Evolutionary conservation across 148 eudicot species (phyloP).

Genomic region (Persicaria maculosa): DNA sequence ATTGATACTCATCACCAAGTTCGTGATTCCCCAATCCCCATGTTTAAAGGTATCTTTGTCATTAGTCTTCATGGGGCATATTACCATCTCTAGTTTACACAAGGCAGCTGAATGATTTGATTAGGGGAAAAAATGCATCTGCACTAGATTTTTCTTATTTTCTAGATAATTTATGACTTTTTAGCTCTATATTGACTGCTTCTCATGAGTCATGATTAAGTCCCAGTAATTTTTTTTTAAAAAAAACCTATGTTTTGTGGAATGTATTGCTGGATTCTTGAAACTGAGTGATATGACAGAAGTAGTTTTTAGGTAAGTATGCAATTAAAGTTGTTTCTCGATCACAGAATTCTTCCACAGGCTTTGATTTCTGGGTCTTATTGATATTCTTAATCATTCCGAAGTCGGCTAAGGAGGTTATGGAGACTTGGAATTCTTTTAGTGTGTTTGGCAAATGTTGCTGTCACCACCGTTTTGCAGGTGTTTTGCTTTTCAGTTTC

Average conservation of each 20-base stretch:
- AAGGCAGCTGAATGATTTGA: not conserved
- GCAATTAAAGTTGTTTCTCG: not conserved
- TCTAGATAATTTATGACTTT: conserved; percentile 2
- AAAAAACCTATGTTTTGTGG: not conserved
- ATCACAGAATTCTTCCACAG: not conserved
- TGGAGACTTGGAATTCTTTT: not conserved
- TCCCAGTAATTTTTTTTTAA: not conserved
- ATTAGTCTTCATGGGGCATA: not conserved
- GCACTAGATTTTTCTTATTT: not conserved
- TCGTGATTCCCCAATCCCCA: too few species aligned
- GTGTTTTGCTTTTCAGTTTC: not conserved
- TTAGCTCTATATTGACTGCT: not conserved
- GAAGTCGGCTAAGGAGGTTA: not conserved
- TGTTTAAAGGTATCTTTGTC: not conserved
- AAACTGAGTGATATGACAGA: not conserved
- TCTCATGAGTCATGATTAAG: not conserved
- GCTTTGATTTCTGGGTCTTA: not conserved
- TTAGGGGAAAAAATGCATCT: not conserved
- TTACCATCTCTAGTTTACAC: not conserved
- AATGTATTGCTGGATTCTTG: conserved; percentile 3
- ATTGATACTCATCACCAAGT: too few species aligned
- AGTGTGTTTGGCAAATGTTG: not conserved
- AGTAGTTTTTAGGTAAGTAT: conserved; percentile 5
- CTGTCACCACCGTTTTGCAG: not conserved
- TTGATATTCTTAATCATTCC: not conserved